Percentiles rank a stretch among this genome's conserved stretches.
Evolutionary conservation across 2,329 filamentous ascomycete genomes (phyloP).

Genomic region (Diaporthe batatas): DNA sequence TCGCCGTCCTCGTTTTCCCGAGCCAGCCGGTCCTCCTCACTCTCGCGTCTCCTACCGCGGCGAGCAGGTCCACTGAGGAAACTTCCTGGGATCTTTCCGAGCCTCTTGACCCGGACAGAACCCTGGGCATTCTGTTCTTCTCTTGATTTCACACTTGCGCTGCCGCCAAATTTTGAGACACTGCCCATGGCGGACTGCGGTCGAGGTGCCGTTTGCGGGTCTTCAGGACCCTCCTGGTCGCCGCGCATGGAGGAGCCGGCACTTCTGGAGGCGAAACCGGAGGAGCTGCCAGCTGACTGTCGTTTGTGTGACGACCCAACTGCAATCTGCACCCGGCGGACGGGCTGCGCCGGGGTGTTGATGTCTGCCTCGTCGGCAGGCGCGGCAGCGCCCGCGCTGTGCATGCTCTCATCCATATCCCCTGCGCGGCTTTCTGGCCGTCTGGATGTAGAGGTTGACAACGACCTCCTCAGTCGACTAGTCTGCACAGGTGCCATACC

Average conservation of each 20-base stretch:
- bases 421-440: slow-evolving; percentile 48
- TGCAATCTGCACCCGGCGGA: slow-evolving; percentile 68
- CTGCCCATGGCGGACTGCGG: slow-evolving; percentile 64
- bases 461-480: slow-evolving; percentile 63
- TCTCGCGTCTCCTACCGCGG: slow-evolving; percentile 76
- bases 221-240: slow-evolving; percentile 62
- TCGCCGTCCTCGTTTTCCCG: slow-evolving; percentile 57
- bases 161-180: slow-evolving; percentile 65
- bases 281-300: slow-evolving; percentile 54
- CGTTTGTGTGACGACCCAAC: slow-evolving; percentile 57
- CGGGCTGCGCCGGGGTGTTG: slow-evolving; percentile 67
- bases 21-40: slow-evolving; percentile 69
- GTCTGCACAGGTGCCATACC: slow-evolving; percentile 51
- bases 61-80: slow-evolving; percentile 86
- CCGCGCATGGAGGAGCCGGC: slow-evolving; percentile 54
- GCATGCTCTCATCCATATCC: slow-evolving; percentile 48
- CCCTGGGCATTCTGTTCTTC: slow-evolving; percentile 77
- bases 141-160: slow-evolving; percentile 65
- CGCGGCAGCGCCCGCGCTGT: slow-evolving; percentile 40
- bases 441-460: slow-evolving; percentile 53
- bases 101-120: slow-evolving; percentile 82
- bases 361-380: slow-evolving; percentile 52
- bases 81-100: slow-evolving; percentile 80
- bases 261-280: slow-evolving; percentile 48
- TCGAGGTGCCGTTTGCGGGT: slow-evolving; percentile 63